Evolutionary conservation across 176 grass and related monocot genomes (phyloP), one percentile per base, ranked within the genome.

Genomic region (Lolium perenne): DNA sequence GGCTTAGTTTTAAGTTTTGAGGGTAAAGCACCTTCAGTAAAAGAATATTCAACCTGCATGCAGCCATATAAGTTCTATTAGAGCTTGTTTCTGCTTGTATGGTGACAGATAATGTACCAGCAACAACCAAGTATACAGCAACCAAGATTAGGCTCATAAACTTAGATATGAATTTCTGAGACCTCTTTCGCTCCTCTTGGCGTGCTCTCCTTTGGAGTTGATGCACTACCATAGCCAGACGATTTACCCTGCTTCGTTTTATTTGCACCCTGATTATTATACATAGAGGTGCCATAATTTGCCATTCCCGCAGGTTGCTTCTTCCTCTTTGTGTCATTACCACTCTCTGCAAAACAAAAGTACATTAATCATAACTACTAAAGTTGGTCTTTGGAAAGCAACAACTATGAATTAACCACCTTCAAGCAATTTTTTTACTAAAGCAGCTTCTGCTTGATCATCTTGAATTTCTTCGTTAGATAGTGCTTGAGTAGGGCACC

Each of bases 391-490:
- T 84, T 63, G 15, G n/a, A 84, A 69, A 87, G 68, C 22, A 29
- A 71, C 1, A 82, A 81, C 54, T 32, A 51, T 62, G 63, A 50
- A 82, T 41, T 76, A 80, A 87, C 56, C 83, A 99, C 97, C 97
- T 91, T 99, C 91, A 68, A 99, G 92, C 85, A 99, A 83, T 86
- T 91, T 93, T 72, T 88, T 81, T 82, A 94, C 91, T 78, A 88
- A 61, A 85, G 73, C 83, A 64, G 92, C 94, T 86, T 98, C 94
- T 89, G 82, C 85, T 74, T 91, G 70, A 71, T 99, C 94, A 94
- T 99, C 94, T 89, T 99, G 90, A 87, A 93, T 94, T 87, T 96
- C 97, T 82, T 94, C 84, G 11, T 94, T 93, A 43, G 78, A 83
- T 91, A 94, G 85, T 50, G 87, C 77, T 88, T 87, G 90, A 18